Evolutionary conservation across 169 alveolate genomes (phyloP), one percentile per base, ranked within the genome.

Genomic region (Plasmodium coatneyi): DNA sequence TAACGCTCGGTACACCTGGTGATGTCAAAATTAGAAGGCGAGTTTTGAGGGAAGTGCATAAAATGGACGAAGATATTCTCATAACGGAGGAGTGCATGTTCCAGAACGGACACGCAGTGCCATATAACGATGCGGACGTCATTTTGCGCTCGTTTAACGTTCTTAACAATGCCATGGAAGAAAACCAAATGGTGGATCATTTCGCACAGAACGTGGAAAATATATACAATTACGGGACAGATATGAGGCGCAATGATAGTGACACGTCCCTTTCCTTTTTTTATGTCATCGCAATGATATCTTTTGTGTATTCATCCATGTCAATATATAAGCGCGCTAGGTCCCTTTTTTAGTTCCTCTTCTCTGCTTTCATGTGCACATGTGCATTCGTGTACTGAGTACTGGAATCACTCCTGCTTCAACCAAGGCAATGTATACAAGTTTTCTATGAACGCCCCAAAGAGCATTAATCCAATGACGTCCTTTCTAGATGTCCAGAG

Each of bases 381-480:
- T 72, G 19, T n/a, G 66, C 41, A 66, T 16, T 82, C 71, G 22
- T 60, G 5, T 82, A 82, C 36, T 41, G 70, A 82, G 7, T 1
- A 66, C 3, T 5, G 41, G 22, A 56, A 56, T 16, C 32, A 1
- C 22, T 36, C 25, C 49, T 36, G 3, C 43, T 60, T 30, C n/a
- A 14, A 32, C 78, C 34, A 32, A 32, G 39, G 32, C n/a, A 80
- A 49, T 34, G 66, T 39, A 28, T 41, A 84, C 36, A 72, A 7
- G 16, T 71, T 52, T 49, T 84, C 80, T 5, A 4, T 84, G 12
- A 12, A 36, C 39, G 28, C 25, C 14, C 78, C 83, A 7, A 1
- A 28, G 10, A 84, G 78, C 36, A 72, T 84, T 32, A 84, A 72
- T 56, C 46, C 19, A 49, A 25, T 84, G 43, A n/a, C n/a, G n/a